Conservation (phyloP, 2,329 filamentous ascomycete species). For the Fusarium begoniae region DNA sequence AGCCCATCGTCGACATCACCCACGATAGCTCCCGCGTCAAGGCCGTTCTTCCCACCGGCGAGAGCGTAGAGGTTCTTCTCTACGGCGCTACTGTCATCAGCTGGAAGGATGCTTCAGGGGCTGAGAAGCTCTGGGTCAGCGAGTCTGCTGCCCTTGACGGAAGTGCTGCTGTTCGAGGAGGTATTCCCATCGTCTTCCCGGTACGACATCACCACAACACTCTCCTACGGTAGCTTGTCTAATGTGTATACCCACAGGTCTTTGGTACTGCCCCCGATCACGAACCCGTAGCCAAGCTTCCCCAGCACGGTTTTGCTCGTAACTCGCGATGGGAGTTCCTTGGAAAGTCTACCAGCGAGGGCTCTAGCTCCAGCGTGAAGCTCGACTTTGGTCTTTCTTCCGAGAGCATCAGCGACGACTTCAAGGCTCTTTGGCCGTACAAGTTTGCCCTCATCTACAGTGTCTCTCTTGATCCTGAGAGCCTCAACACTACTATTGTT, state of each 20-base stretch:
- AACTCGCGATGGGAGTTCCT: conserved; percentile 93
- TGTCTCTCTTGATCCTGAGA: conserved; percentile 80
- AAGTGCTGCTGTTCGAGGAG: conserved; percentile 87
- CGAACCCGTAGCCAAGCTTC: conserved; percentile 79
- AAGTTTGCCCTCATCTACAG: conserved; percentile 93
- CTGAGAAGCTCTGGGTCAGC: conserved; percentile 89
- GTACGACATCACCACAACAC: conserved; percentile 55
- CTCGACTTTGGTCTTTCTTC: conserved; percentile 93
- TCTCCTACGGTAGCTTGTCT: background rate
- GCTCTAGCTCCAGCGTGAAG: conserved; percentile 76
- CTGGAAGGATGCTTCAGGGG: conserved; percentile 84
- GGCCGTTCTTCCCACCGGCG: conserved; percentile 85
- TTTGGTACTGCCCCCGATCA: conserved; percentile 85
- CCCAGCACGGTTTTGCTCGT: conserved; percentile 95
- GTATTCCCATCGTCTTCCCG: conserved; percentile 92
- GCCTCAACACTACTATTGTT: conserved; percentile 82
- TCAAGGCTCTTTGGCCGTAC: conserved; percentile 80
- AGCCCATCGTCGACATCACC: conserved; percentile 77
- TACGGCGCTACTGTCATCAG: conserved; percentile 91
- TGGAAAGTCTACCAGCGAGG: conserved; percentile 74
- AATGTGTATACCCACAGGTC: conserved; percentile 60
- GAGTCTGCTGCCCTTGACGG: conserved; percentile 84
- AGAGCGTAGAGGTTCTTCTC: conserved; percentile 86
- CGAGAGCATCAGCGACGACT: conserved; percentile 73
- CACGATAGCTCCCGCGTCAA: conserved; percentile 76